These are phyloP conservation scores for Powellomyces hirtus DNA, from an alignment of 192 early-diverging fungal species.

Conservation along the genomic window DNA sequence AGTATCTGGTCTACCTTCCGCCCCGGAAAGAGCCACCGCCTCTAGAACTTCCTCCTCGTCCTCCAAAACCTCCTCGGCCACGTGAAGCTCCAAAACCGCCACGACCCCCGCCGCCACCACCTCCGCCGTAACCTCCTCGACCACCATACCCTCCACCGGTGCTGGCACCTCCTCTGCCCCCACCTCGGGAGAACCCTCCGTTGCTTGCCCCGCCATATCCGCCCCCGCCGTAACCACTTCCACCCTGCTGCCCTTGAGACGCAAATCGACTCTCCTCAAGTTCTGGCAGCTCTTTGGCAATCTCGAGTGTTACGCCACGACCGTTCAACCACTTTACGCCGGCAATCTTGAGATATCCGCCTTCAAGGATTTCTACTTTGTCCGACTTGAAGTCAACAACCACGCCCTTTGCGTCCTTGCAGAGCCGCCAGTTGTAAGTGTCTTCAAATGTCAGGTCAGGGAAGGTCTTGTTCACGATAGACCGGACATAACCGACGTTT, in stretches of 20 bases:
- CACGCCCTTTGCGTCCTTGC: slow-evolving; percentile 74
- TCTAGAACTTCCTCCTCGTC: too few species aligned
- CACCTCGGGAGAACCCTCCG: slow-evolving; percentile 37
- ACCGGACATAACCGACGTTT: slow-evolving; percentile 82
- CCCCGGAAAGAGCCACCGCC: too few species aligned
- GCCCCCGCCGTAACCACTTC: slow-evolving; percentile 40
- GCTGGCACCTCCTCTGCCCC: slow-evolving; percentile 49
- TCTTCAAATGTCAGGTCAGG: slow-evolving; percentile 73
- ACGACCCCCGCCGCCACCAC: slow-evolving; percentile 39
- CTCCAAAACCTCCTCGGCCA: too few species aligned
- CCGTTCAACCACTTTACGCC: slow-evolving; percentile 71
- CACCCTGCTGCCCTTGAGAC: slow-evolving; percentile 30
- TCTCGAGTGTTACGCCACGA: slow-evolving; percentile 63
- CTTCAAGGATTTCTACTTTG: slow-evolving; percentile 63
- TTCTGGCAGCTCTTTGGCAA: slow-evolving; percentile 76
- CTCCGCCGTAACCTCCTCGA: slow-evolving; percentile 25
- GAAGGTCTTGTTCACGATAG: slow-evolving; percentile 67
- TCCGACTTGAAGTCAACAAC: slow-evolving; percentile 79
- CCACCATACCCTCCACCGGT: slow-evolving; percentile 40
- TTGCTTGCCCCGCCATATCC: slow-evolving; percentile 24
- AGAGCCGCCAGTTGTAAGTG: slow-evolving; percentile 78
- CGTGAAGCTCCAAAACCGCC: too few species aligned
- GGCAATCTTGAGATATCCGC: slow-evolving; percentile 55
- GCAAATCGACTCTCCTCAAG: slow-evolving; percentile 49
- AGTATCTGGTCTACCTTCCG: too few species aligned